Base-by-base conservation (phyloP, 2,329 filamentous ascomycete species). In the Epichloe sibirici region DNA sequence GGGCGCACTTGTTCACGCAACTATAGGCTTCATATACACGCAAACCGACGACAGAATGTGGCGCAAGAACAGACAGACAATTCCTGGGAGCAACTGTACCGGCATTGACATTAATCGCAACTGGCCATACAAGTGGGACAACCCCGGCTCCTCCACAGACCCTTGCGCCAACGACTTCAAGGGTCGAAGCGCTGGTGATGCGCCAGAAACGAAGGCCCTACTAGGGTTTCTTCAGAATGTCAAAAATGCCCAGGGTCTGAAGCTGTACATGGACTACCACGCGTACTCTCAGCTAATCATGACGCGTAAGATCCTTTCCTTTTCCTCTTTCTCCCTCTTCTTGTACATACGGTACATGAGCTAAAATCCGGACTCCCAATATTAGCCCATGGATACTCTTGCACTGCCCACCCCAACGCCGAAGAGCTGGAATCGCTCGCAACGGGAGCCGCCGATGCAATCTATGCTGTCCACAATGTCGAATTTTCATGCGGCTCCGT, bases 221-320 rank as follows among this genome's bases (percentile, higher is more conserved):
- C 70, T 64, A 3, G 59, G 57, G 37, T 70, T 66, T 57, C 57
- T 69, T 25, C 58, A 62, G 48, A 57, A 57, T 17, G 62, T 66
- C 50, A 65, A 67, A 52, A 53, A 59, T 3, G 51, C 58, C 2
- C 71, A 76, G 55, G 77, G 78, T 1, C 68, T 85, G 45, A 76
- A 78, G 59, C 69, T 83, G 3, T 86, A 77, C 65, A 77, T 85
- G 56, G 82, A 86, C 65, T 79, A 76, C 61, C 82, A 86, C 66
- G 74, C 78, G 0, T 86, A 83, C 66, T 75, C 74, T 13, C 81
- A 85, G 52, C 69, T 79, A 23, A 74, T 83, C 53, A 74, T 81
- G 64, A 73, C 68, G 77, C 79, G 62, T 83, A 78, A 66, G 75
- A 82, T 57, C 69, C 77, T 1, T 8, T n/a, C 5, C 35, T 21